Conservation (phyloP, 768 basidiomycete genomes). For the Boletus insuetus region DNA sequence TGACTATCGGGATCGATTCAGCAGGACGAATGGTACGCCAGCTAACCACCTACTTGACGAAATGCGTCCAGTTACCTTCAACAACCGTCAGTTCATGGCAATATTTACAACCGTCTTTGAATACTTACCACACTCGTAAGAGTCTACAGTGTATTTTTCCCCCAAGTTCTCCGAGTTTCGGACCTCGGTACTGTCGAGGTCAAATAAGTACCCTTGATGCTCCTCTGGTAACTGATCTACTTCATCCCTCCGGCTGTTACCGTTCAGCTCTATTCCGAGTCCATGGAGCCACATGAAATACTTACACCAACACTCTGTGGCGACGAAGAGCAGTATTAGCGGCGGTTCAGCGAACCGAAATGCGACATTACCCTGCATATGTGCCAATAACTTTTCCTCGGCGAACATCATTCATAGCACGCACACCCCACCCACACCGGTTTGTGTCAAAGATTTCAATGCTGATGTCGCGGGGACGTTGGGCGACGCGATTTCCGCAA, state of each 20-base stretch:
- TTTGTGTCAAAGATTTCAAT: constrained; percentile 67
- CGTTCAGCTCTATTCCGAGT: not conserved
- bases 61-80: constrained; percentile 74
- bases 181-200: constrained; percentile 57
- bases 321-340: constrained; percentile 5
- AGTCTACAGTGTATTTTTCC: constrained; percentile 54
- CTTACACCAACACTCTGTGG: constrained; percentile 47
- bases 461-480: constrained; percentile 51
- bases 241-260: constrained; percentile 41
- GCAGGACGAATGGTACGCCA: not conserved
- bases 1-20: constrained; percentile 44
- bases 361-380: constrained; percentile 58
- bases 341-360: not conserved
- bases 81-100: constrained; percentile 2
- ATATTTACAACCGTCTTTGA: not conserved
- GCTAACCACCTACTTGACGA: constrained; percentile 56
- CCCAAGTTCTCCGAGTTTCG: constrained; percentile 33
- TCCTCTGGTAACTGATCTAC: constrained; percentile 38
- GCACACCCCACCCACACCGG: constrained; percentile 63
- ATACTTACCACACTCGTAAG: constrained; percentile 45
- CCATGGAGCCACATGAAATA: not conserved
- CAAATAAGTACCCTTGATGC: constrained; percentile 52
- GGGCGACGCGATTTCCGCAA: constrained; percentile 63
- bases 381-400: constrained; percentile 63
- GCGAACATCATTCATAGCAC: constrained; percentile 40